A percentile compares a stretch with the other conserved stretches of the same genome.
Conservation (phyloP, 1,139 yeast species). For the Yamadazyma songkhlaensis region DNA sequence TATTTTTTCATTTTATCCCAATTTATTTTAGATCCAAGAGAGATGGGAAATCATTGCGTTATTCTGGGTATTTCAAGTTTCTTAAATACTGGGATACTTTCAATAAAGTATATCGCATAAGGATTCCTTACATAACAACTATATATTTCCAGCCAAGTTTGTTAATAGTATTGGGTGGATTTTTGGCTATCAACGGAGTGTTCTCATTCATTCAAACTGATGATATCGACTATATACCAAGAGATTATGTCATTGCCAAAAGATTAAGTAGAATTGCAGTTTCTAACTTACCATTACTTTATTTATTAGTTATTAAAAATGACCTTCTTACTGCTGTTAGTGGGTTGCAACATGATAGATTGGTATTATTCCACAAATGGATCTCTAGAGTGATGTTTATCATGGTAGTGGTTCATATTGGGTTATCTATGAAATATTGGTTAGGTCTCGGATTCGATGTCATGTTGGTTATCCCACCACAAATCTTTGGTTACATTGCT, state of each 20-base stretch:
- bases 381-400: conserved; percentile 39
- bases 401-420: conserved; percentile 37
- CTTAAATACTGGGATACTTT: conserved; percentile 26
- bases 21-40: conserved; percentile 17
- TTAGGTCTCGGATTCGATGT: conserved; percentile 31
- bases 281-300: conserved; percentile 41
- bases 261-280: conserved; percentile 41
- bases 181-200: conserved; percentile 25
- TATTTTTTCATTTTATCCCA: conserved; percentile 43
- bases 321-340: conserved; percentile 38
- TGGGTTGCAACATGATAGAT: conserved; percentile 43
- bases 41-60: conserved; percentile 10
- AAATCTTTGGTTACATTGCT: conserved; percentile 49
- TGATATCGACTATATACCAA: conserved; percentile 40
- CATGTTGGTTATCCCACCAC: conserved; percentile 49
- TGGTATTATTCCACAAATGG: conserved; percentile 44
- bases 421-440: conserved; percentile 39
- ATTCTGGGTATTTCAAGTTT: conserved; percentile 21
- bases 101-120: conserved; percentile 24
- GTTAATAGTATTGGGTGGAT: conserved; percentile 23
- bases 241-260: conserved; percentile 40
- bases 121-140: conserved; percentile 16
- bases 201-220: conserved; percentile 28
- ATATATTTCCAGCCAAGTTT: conserved; percentile 43
- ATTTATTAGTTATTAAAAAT: conserved; percentile 36